Evolutionary conservation across 345 rosid species (phyloP).

Genomic region (Dovyalis caffra): DNA sequence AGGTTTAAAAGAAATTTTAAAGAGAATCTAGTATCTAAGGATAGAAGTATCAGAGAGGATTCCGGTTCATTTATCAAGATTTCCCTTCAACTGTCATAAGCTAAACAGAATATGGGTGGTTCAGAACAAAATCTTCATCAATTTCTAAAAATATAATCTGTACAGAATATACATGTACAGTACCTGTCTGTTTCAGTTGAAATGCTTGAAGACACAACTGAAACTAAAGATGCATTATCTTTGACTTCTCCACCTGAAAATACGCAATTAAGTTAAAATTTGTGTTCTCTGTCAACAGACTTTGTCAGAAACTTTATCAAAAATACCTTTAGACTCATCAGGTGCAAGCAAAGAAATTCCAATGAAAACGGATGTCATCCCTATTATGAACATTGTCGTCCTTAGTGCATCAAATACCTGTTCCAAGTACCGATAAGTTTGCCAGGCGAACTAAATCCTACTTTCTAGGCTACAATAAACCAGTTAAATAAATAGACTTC

Average conservation of each 20-base stretch:
- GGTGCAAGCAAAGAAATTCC: constrained; percentile 96
- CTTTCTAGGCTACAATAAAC: constrained; percentile 3
- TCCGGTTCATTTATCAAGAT: not conserved
- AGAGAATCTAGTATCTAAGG: not conserved
- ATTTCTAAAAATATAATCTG: not conserved
- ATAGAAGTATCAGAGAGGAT: not conserved
- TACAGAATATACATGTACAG: not conserved
- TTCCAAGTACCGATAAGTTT: constrained; percentile 13
- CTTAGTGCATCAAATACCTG: constrained; percentile 88
- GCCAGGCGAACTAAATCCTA: constrained; percentile 2
- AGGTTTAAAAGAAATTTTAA: not conserved
- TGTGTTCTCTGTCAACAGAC: not conserved
- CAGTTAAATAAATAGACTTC: not conserved
- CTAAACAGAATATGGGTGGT: not conserved
- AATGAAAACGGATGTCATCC: constrained; percentile 79
- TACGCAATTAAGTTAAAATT: constrained; percentile 1
- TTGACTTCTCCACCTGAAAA: constrained; percentile 67
- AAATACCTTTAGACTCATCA: constrained; percentile 75
- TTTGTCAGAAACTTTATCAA: not conserved
- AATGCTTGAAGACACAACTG: constrained; percentile 50
- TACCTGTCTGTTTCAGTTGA: constrained; percentile 78
- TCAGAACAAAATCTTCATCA: not conserved
- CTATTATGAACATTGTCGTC: constrained; percentile 93
- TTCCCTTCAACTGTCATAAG: not conserved
- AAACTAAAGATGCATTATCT: constrained; percentile 55